A percentile compares a stretch with the other conserved stretches of the same genome.
phyloP scores from a whole-genome alignment of 2,329 filamentous ascomycete species.

The Talaromyces pinophilus region DNA sequence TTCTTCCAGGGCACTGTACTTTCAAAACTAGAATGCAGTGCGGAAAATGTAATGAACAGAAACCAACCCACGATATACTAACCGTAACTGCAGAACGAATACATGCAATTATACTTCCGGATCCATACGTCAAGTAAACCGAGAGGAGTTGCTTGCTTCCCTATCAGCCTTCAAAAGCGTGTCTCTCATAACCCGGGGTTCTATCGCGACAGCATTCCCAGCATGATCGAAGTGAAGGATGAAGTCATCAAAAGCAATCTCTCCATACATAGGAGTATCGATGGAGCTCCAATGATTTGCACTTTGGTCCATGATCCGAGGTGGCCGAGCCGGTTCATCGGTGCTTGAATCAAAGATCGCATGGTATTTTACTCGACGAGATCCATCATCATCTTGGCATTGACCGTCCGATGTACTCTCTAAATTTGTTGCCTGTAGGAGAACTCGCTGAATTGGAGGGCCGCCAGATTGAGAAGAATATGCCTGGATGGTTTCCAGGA shows the following conservation, averaged over 20 bases:
- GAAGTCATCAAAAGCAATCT: constrained; percentile 29
- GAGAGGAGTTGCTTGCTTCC: background rate
- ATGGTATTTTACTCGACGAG: background rate
- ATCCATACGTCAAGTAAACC: background rate
- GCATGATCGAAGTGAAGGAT: constrained; percentile 25
- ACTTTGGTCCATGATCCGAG: constrained; percentile 7
- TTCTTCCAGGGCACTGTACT: background rate
- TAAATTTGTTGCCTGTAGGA: constrained; percentile 2
- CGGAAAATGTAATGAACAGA: background rate
- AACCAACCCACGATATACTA: background rate
- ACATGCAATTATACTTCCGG: background rate
- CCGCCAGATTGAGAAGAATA: background rate
- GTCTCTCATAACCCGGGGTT: constrained; percentile 26
- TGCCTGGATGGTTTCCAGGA: background rate
- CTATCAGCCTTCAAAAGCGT: background rate
- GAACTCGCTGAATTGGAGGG: background rate
- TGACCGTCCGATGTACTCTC: background rate
- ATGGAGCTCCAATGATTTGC: constrained; percentile 26
- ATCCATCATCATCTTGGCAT: background rate
- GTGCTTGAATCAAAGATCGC: constrained; percentile 10
- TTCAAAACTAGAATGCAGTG: background rate
- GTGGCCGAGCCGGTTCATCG: background rate
- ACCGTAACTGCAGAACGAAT: background rate
- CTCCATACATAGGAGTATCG: constrained; percentile 26
- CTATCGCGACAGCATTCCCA: constrained; percentile 25